Evolutionary conservation across 1,284 basidiomycete genomes (phyloP).

Genomic region (Ceratobasidium theobromae): DNA sequence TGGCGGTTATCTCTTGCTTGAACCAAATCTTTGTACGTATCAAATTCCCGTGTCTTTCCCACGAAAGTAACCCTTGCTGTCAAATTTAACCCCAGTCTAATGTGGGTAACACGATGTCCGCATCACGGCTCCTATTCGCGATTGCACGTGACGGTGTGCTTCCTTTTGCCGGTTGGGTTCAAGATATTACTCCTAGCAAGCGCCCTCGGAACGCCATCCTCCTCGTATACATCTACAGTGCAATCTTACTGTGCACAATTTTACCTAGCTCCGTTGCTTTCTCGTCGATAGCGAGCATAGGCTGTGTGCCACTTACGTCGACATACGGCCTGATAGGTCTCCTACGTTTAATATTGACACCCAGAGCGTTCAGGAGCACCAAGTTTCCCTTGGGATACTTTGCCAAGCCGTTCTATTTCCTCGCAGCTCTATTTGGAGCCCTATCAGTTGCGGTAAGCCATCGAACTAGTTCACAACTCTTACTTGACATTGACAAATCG

Average conservation of each 20-base stretch:
- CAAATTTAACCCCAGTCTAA: too few relatives aligned
- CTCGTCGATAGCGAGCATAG: slow-evolving; percentile 79
- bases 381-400: slow-evolving; percentile 74
- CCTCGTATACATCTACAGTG: slow-evolving; percentile 75
- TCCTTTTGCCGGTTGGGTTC: slow-evolving; percentile 77
- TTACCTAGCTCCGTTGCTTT: slow-evolving; percentile 84
- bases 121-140: slow-evolving; percentile 81
- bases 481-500: too few relatives aligned
- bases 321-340: slow-evolving; percentile 77
- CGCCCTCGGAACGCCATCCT: slow-evolving; percentile 81
- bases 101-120: slow-evolving; percentile 77
- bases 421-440: too few relatives aligned
- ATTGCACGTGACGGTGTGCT: slow-evolving; percentile 86
- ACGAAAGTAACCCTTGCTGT: too few relatives aligned
- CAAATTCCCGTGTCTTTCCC: too few relatives aligned
- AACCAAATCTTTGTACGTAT: slow-evolving; percentile 71
- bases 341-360: slow-evolving; percentile 71
- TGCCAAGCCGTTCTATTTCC: too few relatives aligned
- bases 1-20: slow-evolving; percentile 76
- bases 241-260: slow-evolving; percentile 73
- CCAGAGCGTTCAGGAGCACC: slow-evolving; percentile 69
- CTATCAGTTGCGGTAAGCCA: too few relatives aligned
- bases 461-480: too few relatives aligned
- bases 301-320: slow-evolving; percentile 76
- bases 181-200: slow-evolving; percentile 63